Evolutionary conservation across 2,329 filamentous ascomycete genomes (phyloP).

Genomic region (Hansfordia pulvinata): DNA sequence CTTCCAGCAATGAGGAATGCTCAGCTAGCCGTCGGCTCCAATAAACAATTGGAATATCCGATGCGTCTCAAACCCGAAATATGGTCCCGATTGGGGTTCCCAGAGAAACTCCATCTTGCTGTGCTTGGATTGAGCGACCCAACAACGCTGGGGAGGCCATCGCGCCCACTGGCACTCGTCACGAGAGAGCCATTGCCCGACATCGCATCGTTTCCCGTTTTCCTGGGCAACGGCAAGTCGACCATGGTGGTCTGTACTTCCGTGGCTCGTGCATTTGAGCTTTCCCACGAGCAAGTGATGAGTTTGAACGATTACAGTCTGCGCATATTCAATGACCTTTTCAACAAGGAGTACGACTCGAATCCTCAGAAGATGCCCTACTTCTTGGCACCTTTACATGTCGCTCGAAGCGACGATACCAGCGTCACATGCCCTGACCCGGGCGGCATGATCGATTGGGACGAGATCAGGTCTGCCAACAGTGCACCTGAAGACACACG

Average conservation of each 20-base stretch:
- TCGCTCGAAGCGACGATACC: conserved; percentile 14
- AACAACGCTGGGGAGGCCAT: conserved; percentile 39
- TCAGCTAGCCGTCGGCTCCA: conserved; percentile 64
- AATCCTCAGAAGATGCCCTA: conserved; percentile 59
- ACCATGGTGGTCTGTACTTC: conserved; percentile 41
- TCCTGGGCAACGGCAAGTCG: conserved; percentile 48
- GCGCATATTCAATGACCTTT: conserved; percentile 67
- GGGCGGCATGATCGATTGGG: conserved; percentile 45
- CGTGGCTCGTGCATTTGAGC: conserved; percentile 25
- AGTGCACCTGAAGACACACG: conserved; percentile 16
- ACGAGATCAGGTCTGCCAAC: conserved; percentile 28
- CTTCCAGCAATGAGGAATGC: conserved; percentile 81
- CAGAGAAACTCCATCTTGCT: conserved; percentile 44
- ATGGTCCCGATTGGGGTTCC: conserved; percentile 43
- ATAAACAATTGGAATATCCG: conserved; percentile 57
- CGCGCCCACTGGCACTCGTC: conserved; percentile 55
- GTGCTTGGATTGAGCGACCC: conserved; percentile 45
- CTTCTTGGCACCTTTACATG: conserved; percentile 54
- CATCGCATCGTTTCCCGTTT: conserved; percentile 58
- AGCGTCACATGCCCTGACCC: conserved; percentile 5
- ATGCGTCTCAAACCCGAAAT: conserved; percentile 69
- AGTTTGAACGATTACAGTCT: conserved; percentile 61
- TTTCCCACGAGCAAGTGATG: conserved; percentile 30
- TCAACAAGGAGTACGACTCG: conserved; percentile 71
- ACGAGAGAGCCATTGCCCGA: conserved; percentile 52